Evolutionary conservation across 2,329 filamentous ascomycete genomes (phyloP).

Genomic region (Drechslerella dactyloides): DNA sequence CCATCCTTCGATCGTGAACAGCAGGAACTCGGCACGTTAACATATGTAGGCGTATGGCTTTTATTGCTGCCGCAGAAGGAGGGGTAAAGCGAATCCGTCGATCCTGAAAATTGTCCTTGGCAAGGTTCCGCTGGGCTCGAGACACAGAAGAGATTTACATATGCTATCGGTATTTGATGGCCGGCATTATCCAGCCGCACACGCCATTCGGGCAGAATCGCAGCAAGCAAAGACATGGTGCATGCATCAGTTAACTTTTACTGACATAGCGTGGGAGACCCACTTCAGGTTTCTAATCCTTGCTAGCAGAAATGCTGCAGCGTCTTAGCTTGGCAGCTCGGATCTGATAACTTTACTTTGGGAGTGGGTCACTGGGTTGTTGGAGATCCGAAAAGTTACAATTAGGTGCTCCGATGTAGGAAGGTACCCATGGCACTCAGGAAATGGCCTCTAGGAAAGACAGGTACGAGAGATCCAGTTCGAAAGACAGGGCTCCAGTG

Average conservation of each 20-base stretch:
- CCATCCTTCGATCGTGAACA: too few relatives aligned
- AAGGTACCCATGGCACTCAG: not conserved
- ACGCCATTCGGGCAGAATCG: not conserved
- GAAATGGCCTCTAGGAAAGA: not conserved
- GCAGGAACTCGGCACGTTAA: not conserved
- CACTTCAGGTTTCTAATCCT: conserved; percentile 37
- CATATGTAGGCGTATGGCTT: not conserved
- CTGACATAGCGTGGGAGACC: conserved; percentile 17
- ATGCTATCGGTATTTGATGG: not conserved
- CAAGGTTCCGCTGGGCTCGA: too few relatives aligned
- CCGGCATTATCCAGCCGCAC: conserved; percentile 33
- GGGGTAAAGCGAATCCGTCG: not conserved
- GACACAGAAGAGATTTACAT: conserved; percentile 5
- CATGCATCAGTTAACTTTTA: conserved; percentile 17
- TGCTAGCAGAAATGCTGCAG: conserved; percentile 35
- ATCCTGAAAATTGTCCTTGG: not conserved
- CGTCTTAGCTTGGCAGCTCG: conserved; percentile 48
- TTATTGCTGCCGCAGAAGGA: not conserved
- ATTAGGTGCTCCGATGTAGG: not conserved
- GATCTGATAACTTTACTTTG: conserved; percentile 51
- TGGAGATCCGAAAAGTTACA: conserved; percentile 8
- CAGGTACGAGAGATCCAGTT: not conserved
- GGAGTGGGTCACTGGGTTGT: conserved; percentile 5
- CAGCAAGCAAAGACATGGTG: conserved; percentile 20
- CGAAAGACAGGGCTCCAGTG: not conserved